Base-by-base conservation (phyloP, 2,329 filamentous ascomycete genomes). In the Hortaea werneckii region DNA sequence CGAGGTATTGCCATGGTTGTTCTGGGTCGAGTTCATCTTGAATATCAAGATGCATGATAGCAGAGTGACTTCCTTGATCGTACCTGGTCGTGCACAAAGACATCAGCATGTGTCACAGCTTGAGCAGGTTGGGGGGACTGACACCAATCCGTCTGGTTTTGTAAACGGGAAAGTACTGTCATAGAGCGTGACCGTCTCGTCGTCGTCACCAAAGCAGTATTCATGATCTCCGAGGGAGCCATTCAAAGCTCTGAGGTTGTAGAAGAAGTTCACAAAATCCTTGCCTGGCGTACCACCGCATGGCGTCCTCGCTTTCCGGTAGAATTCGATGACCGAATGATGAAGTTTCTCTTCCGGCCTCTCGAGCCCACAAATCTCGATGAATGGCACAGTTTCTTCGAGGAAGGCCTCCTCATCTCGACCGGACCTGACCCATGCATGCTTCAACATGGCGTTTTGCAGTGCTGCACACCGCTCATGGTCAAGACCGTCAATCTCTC, bases 371-470 rank as follows among this genome's bases (percentile, higher is more conserved):
- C 20, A 20, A 20, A 20, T 4, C 5, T 41, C 34, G 12, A 32
- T 20, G 20, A 29, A 48, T 6, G 42, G 13, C 20, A 9, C 12
- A n/a, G 47, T 37, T 29, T 50, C 39, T 28, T 30, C 9, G 5
- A 37, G 27, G 37, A 49, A 51, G 40, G 43, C 42, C 40, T 43
- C 44, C 8, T 37, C 29, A 29, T 27, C 35, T 11, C 50, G 47
- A 40, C 47, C 44, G 26, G 50, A 49, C 26, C 30, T 38, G 7
- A 46, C 34, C 44, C 47, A 51, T 34, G 34, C 50, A 26, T 51
- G 42, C 42, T 51, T 32, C n/a, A 47, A 41, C 20, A 50, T 51
- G n/a, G 50, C 50, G 12, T 51, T 52, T 41, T 52, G 48, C 9
- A 52, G 37, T 6, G 46, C 38, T 8, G 45, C 34, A 34, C 50